These are phyloP conservation scores for Trematosphaeria pertusa DNA, from an alignment of 2,329 filamentous ascomycete species.

Conservation along the genomic window DNA sequence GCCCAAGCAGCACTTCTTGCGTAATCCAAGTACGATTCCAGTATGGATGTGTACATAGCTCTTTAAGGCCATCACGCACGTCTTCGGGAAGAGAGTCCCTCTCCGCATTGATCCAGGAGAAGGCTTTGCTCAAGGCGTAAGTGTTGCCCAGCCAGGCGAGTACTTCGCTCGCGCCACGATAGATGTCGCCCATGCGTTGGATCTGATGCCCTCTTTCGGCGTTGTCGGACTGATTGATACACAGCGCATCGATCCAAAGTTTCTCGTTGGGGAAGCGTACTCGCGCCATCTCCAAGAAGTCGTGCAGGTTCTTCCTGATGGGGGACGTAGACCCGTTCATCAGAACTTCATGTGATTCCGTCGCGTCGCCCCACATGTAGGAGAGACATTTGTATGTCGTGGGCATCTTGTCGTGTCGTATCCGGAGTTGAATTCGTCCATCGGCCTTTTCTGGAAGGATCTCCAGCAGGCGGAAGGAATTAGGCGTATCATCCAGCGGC, in stretches of 20 bases:
- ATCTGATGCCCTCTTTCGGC: slow-evolving; percentile 10
- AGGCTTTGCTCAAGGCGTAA: not conserved
- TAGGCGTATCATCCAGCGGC: not conserved
- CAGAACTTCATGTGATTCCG: not conserved
- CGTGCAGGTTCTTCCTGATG: not conserved
- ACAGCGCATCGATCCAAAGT: slow-evolving; percentile 11
- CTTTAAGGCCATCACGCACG: not conserved
- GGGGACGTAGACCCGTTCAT: not conserved
- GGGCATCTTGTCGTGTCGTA: not conserved
- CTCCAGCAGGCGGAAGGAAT: not conserved
- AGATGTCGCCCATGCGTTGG: slow-evolving; percentile 10
- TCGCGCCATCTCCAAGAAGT: not conserved
- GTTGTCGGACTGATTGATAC: slow-evolving; percentile 14
- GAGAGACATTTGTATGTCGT: not conserved
- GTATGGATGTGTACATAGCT: not conserved
- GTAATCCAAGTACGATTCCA: not conserved
- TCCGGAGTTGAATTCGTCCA: not conserved
- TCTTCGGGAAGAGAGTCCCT: not conserved
- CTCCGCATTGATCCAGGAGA: not conserved
- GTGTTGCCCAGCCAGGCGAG: not conserved
- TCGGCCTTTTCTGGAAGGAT: not conserved
- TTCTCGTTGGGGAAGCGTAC: not conserved
- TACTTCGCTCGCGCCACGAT: not conserved
- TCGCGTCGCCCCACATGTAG: not conserved
- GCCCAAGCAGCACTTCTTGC: not conserved